Evolutionary conservation across 176 grass and related monocot species (phyloP).

Genomic region (Eremochloa ophiuroides): DNA sequence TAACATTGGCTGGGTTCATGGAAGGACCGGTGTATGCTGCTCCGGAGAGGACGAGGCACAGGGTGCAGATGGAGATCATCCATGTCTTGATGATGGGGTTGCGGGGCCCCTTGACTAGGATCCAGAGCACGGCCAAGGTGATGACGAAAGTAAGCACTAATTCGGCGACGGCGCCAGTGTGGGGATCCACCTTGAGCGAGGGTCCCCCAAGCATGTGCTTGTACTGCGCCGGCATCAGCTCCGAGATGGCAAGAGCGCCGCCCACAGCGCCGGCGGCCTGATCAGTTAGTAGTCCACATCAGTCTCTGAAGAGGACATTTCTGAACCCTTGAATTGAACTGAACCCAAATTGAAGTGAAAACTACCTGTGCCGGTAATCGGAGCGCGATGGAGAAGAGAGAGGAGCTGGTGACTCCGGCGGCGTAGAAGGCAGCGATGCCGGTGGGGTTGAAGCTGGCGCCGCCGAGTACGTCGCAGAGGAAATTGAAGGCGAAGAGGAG

Average conservation of each 20-base stretch:
- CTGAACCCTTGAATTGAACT: neutral
- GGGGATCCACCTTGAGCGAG: slow-evolving; percentile 28
- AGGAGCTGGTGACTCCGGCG: slow-evolving; percentile 23
- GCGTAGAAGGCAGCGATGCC: slow-evolving; percentile 59
- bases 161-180: slow-evolving; percentile 53
- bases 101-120: slow-evolving; percentile 25
- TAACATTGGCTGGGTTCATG: slow-evolving; percentile 30
- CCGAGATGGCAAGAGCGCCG: slow-evolving; percentile 24
- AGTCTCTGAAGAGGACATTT: neutral
- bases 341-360: neutral
- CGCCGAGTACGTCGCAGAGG: slow-evolving; percentile 41
- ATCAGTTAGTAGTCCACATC: neutral
- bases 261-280: slow-evolving; percentile 30
- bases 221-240: slow-evolving; percentile 25
- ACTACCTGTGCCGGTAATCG: slow-evolving; percentile 21
- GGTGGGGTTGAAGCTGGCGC: slow-evolving; percentile 69
- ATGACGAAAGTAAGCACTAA: slow-evolving; percentile 62
- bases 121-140: slow-evolving; percentile 52
- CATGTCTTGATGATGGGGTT: slow-evolving; percentile 22
- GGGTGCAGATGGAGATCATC: slow-evolving; percentile 22
- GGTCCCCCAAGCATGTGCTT: slow-evolving; percentile 26
- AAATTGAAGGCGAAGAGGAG: slow-evolving; percentile 51
- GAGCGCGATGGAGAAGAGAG: slow-evolving; percentile 24
- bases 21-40: slow-evolving; percentile 26
- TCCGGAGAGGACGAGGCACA: slow-evolving; percentile 9